Conservation (phyloP, 164 flowering plant species). For the Nymphaea thermarum region DNA sequence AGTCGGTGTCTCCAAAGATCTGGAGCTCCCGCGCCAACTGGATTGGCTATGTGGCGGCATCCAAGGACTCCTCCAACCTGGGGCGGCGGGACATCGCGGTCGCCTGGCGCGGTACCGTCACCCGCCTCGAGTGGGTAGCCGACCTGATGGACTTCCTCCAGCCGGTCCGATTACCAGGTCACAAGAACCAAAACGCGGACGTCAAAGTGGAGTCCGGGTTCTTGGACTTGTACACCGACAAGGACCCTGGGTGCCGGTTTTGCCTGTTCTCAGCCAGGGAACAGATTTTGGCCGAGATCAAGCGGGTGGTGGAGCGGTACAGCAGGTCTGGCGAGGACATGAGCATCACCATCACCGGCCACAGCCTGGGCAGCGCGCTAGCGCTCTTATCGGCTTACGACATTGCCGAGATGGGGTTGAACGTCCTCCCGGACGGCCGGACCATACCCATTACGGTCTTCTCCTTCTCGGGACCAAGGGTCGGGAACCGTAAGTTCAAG, state of each 20-base stretch:
- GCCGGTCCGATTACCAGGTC: slow-evolving; percentile 44
- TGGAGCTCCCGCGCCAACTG: slow-evolving; percentile 27
- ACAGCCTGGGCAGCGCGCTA: slow-evolving; percentile 73
- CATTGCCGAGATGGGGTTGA: slow-evolving; percentile 49
- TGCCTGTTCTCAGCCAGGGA: slow-evolving; percentile 14
- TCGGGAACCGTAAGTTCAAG: slow-evolving; percentile 51
- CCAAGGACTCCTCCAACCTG: slow-evolving; percentile 21
- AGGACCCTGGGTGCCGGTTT: slow-evolving; percentile 7
- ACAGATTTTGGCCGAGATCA: slow-evolving; percentile 15
- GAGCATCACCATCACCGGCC: slow-evolving; percentile 65
- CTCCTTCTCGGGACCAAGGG: slow-evolving; percentile 67
- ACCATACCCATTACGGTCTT: slow-evolving; percentile 39
- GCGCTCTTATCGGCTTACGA: slow-evolving; percentile 66
- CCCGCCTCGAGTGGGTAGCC: slow-evolving; percentile 52
- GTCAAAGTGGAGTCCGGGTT: slow-evolving; percentile 45
- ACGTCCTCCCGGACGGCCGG: background rate
- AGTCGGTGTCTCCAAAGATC: slow-evolving; percentile 12
- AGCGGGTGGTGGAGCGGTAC: slow-evolving; percentile 7
- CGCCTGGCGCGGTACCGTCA: slow-evolving; percentile 61
- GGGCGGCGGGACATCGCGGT: slow-evolving; percentile 55
- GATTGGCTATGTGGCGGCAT: slow-evolving; percentile 68
- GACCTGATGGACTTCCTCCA: slow-evolving; percentile 50
- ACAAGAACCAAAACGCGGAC: slow-evolving; percentile 19
- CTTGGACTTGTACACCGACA: slow-evolving; percentile 13
- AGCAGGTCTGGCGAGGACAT: slow-evolving; percentile 29